Evolutionary conservation across 73 alveolate genomes (phyloP).

Genomic region (Symbiodinium natans): DNA sequence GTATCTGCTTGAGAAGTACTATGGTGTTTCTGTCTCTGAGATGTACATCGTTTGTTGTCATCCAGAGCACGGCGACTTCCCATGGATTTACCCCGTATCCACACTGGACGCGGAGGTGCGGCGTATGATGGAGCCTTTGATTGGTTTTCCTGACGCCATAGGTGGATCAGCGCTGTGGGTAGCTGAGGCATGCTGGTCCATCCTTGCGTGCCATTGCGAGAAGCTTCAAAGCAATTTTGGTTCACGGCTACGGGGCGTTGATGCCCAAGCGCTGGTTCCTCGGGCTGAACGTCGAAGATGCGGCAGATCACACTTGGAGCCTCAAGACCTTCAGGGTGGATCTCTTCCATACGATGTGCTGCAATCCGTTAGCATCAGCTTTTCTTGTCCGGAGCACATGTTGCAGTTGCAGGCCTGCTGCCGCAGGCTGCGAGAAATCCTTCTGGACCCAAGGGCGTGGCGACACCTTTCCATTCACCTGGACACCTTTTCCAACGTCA

Average conservation of each 20-base stretch:
- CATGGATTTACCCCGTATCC: conserved; percentile 21
- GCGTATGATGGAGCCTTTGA: neutral
- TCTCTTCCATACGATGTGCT: neutral
- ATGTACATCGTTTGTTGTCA: conserved; percentile 40
- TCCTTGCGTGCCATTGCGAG: no score
- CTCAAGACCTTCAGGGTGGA: neutral
- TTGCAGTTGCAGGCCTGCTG: neutral
- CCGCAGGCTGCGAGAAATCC: neutral
- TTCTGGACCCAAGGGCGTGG: neutral
- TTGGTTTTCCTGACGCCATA: no score
- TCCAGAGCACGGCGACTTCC: neutral
- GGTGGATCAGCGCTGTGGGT: no score
- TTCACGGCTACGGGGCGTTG: no score
- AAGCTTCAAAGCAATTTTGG: no score
- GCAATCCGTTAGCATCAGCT: neutral
- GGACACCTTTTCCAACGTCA: neutral
- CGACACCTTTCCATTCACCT: neutral
- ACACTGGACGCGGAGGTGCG: neutral
- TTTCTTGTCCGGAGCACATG: neutral
- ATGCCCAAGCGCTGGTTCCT: no score
- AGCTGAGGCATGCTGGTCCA: no score
- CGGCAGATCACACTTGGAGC: neutral
- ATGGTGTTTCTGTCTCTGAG: neutral
- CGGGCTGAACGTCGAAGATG: no score
- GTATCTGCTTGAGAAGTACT: conserved; percentile 11